These are phyloP conservation scores for Fraxinus cuspidata DNA, from an alignment of 257 asterid genomes.

Conservation along the genomic window DNA sequence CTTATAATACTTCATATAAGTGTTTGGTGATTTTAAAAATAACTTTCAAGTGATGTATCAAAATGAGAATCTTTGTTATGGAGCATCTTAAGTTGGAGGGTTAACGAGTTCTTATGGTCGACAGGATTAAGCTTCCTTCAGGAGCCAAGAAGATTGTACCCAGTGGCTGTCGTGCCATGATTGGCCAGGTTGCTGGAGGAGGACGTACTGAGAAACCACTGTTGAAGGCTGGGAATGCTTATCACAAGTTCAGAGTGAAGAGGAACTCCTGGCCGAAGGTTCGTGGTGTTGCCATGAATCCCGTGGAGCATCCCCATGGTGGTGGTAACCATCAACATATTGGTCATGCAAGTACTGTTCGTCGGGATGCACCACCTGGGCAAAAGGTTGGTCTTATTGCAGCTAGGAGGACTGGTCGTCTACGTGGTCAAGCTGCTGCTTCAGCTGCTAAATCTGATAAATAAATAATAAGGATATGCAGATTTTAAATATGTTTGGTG, in stretches of 20 bases:
- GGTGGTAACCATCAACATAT: slow-evolving; percentile 73
- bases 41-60: neutral
- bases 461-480: neutral
- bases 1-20: neutral
- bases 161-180: slow-evolving; percentile 58
- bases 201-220: slow-evolving; percentile 59
- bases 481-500: neutral
- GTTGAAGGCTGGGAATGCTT: slow-evolving; percentile 56
- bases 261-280: slow-evolving; percentile 69
- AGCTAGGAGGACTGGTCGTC: slow-evolving; percentile 63
- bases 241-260: slow-evolving; percentile 63
- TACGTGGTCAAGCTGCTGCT: slow-evolving; percentile 70
- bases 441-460: slow-evolving; percentile 49
- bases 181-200: slow-evolving; percentile 64
- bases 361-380: slow-evolving; percentile 70
- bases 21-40: neutral
- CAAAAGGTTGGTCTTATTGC: slow-evolving; percentile 70
- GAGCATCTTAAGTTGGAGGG: neutral
- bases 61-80: neutral
- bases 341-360: slow-evolving; percentile 64
- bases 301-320: slow-evolving; percentile 74
- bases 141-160: slow-evolving; percentile 62
- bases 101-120: neutral
- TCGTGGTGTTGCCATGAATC: slow-evolving; percentile 75
- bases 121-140: slow-evolving; percentile 56